Evolutionary conservation across 345 rosid genomes (phyloP).

Genomic region (Lepidium sativum): DNA sequence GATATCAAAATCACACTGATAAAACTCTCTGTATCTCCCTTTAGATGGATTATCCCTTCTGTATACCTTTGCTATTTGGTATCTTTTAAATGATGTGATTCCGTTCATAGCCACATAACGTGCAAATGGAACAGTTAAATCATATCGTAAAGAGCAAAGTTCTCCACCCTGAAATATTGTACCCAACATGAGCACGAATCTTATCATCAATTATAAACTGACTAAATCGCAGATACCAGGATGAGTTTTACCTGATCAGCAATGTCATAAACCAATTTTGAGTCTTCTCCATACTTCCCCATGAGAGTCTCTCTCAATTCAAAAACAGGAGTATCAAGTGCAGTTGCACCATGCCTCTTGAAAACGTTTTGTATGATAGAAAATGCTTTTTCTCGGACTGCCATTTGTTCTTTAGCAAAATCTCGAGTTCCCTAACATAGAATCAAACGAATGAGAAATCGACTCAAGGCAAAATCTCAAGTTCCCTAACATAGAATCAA

Average conservation of each 20-base stretch:
- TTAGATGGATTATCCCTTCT: slow-evolving; percentile 94
- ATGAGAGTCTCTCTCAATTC: slow-evolving; percentile 89
- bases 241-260: slow-evolving; percentile 74
- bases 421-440: slow-evolving; percentile 74
- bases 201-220: neutral
- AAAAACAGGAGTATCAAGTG: slow-evolving; percentile 92
- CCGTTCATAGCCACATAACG: slow-evolving; percentile 90
- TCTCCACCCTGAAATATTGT: slow-evolving; percentile 75
- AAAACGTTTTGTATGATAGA: slow-evolving; percentile 65
- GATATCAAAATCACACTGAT: slow-evolving; percentile 92
- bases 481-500: slow-evolving; percentile 50
- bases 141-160: slow-evolving; percentile 86
- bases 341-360: slow-evolving; percentile 86
- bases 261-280: slow-evolving; percentile 85
- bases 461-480: slow-evolving; percentile 90
- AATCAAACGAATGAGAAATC: slow-evolving; percentile 12
- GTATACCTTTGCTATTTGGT: slow-evolving; percentile 86
- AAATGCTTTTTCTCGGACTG: slow-evolving; percentile 69
- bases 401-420: slow-evolving; percentile 86
- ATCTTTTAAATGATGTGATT: slow-evolving; percentile 65
- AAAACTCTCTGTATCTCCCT: slow-evolving; percentile 94
- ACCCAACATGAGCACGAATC: neutral
- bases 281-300: slow-evolving; percentile 95
- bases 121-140: slow-evolving; percentile 94
- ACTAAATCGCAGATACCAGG: neutral